Evolutionary conservation across 129 eudicot species (phyloP), one percentile per base, ranked within the genome.

Genomic region (Dittrichia graveolens): DNA sequence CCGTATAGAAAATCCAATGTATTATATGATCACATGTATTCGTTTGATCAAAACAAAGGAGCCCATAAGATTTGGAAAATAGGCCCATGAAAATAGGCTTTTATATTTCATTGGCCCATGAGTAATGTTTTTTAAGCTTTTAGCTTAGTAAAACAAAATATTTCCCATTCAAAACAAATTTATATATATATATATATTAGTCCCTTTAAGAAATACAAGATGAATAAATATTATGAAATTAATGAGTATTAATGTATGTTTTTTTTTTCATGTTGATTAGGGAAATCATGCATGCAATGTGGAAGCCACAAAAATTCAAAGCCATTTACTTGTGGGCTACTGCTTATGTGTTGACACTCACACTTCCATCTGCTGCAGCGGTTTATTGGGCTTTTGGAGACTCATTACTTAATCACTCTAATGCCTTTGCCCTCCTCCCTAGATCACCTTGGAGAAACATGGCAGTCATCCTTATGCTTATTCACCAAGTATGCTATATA

Each of bases 341-440:
- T 2, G 69, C 83, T 3, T 93, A 93, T 54, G 98, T 93, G 62
- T 31, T 93, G 62, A 90, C 98, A 31, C 77, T 93, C 34, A 93
- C 98, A 19, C 85, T 93, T 39, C 98, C 98, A 31, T 93, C 98
- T 0, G 98, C 98, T 12, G 55, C 91, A 3, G 98, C 98, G 4
- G 96, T 90, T 56, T 93, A 93, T 40, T 93, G 98, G 98, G 96
- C 96, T 2, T 93, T 93, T 52, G 98, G 98, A 3, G 98, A 93
- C 83, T 39, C 78, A 69, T 88, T 93, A 46, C 98, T 93, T 41
- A 83, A 90, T 55, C 98, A 93, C 83, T 87, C 98, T 59, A 93
- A 93, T 49, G 98, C 98, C 3, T 93, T 93, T 42, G 82, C 98
- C 13, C 95, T 93, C 63, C 91, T 93, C 75, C 98, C 98, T 1